phyloP scores from a whole-genome alignment of 2,329 filamentous ascomycete genomes.

The Trichoderma sp. region DNA sequence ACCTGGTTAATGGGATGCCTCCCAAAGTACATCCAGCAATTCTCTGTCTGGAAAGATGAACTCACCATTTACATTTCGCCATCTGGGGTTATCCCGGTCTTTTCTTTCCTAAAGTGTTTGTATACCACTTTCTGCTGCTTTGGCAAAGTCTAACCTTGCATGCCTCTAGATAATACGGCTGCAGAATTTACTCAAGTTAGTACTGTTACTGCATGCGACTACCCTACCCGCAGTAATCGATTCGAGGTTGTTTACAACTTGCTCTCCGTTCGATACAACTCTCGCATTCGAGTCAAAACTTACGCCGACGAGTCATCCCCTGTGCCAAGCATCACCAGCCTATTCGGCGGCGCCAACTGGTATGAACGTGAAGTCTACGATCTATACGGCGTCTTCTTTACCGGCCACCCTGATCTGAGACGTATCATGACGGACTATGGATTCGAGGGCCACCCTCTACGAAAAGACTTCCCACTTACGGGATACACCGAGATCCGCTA shows the following conservation, averaged over 20 bases:
- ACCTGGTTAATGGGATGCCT: constrained; percentile 95
- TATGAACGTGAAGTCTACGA: constrained; percentile 98
- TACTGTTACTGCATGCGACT: constrained; percentile 92
- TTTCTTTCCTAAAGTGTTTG: constrained; percentile 83
- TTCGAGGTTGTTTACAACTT: constrained; percentile 99
- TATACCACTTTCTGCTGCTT: constrained; percentile 17
- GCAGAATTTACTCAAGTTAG: constrained; percentile 94
- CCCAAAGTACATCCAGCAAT: constrained; percentile 98
- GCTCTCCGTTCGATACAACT: constrained; percentile 92
- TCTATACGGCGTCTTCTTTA: constrained; percentile 95
- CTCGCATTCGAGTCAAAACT: constrained; percentile 95
- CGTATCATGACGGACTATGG: constrained; percentile 99
- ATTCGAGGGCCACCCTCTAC: constrained; percentile 93
- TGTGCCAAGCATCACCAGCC: constrained; percentile 78
- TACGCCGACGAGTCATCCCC: constrained; percentile 96
- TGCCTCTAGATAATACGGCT: constrained; percentile 74
- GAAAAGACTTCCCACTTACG: constrained; percentile 97
- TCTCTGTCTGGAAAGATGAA: constrained; percentile 99
- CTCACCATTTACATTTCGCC: constrained; percentile 91
- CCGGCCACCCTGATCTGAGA: constrained; percentile 89
- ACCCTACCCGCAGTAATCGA: constrained; percentile 88
- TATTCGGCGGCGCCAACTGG: constrained; percentile 97
- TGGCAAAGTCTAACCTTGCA: neutral
- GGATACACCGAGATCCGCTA: constrained; percentile 98
- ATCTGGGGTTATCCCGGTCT: constrained; percentile 82